Base-by-base conservation (phyloP, 805 yeast species). In the Lipomyces kockii region DNA sequence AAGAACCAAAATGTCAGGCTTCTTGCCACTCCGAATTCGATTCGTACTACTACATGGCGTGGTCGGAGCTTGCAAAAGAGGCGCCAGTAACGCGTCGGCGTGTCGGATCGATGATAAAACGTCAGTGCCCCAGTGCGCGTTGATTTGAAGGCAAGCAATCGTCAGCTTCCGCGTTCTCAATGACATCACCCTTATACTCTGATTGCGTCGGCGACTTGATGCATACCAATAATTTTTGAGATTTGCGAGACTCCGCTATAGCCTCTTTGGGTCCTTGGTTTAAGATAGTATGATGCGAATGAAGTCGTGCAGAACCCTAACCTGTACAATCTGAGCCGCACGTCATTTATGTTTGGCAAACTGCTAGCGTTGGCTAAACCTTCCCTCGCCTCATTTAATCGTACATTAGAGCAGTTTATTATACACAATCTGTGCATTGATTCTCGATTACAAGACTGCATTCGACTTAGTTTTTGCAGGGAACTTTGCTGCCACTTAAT, bases 1-100 rank as follows among this genome's bases (percentile, higher is more conserved):
- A 6, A 93, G 82, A 0, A 92, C 84, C 7, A 92, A 76, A n/a
- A 92, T 71, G 75, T 92, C 96, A 9, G 61, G 59, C 20, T 32
- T 35, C 17, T 22, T 35, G 52, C 27, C 58, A 32, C 22, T 22
- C 14, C 49, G 29, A 22, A 46, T 27, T 17, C 27, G 35, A 22
- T 39, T 39, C n/a, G 37, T 11, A 6, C 22, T 14, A 6, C n/a
- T 32, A 12, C 27, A n/a, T 3, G 43, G 54, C 34, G 20, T n/a
- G 22, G 54, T 59, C 49, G 32, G 34, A 17, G 51, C 20, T 14
- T 22, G 37, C 34, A 46, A 20, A 12, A 60, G 35, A 12, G 63
- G 52, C 20, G 46, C 22, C 9, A 66, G 35, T 32, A 58, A 29
- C 56, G 58, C 54, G 62, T 67, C 71, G 39, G 63, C 68, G 20